Base-by-base conservation (phyloP, 2,329 filamentous ascomycete genomes). In the Apiospora hydei region DNA sequence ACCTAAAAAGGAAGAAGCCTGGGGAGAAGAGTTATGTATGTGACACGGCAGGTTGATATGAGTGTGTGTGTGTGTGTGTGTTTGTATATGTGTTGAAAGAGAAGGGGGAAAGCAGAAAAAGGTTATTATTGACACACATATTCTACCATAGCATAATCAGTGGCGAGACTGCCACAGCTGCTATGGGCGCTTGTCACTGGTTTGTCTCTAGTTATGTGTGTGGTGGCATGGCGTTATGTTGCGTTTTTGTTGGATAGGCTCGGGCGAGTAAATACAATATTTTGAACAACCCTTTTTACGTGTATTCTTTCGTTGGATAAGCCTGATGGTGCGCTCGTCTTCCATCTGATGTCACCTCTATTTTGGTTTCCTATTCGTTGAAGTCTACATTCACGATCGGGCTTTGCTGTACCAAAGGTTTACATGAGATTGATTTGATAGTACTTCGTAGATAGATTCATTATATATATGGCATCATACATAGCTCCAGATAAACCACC, bases 141-240 rank as follows among this genome's bases (percentile, higher is more conserved):
- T 38, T 41, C 57, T 64, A 64, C 18, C 57, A 64, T 38, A 41
- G 34, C 57, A 64, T 64, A 41, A 64, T 64, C 57, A 64, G 57
- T 10, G 57, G 53, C 34, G 34, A 6, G 21, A 10, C 21, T n/a
- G 49, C 13, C 49, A 30, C 51, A 18, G 51, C 24, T 34, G 26
- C 26, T 30, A 30, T 30, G 53, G 26, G 18, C 53, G 21, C 26
- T 11, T 34, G 2, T 34, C 24, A 57, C 26, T 61, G 26, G 18
- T 34, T 30, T 34, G 26, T 14, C 1, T 34, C 16, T 61, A 18
- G 16, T 21, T 61, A 14, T 61, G 26, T 61, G 24, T 30, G 51
- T 13, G 51, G 30, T 53, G 51, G 51, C 6, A 34, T 21, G 53
- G 26, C 30, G 53, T 61, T 26, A n/a, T 18, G 18, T 34, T 61